Percentiles rank a stretch among this genome's conserved stretches.
These are phyloP conservation scores for Populus tremula DNA, from an alignment of 345 rosid species.

Conservation along the genomic window DNA sequence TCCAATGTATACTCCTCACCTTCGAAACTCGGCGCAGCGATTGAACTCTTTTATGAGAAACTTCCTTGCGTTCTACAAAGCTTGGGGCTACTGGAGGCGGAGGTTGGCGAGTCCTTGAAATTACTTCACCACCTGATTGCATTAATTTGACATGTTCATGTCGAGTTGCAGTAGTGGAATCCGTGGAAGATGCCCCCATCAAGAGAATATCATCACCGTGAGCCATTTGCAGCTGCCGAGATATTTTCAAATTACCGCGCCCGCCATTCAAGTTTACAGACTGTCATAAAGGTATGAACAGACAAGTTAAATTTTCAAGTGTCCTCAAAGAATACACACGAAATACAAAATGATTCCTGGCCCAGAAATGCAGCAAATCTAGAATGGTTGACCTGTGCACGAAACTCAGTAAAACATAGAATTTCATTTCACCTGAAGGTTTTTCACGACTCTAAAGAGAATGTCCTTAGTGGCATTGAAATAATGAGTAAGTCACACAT, in stretches of 20 bases:
- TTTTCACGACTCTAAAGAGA: background rate
- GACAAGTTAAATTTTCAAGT: background rate
- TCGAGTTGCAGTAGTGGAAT: background rate
- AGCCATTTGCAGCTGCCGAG: background rate
- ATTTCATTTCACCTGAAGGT: background rate
- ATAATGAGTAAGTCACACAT: background rate
- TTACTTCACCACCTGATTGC: background rate
- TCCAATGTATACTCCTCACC: slow-evolving; percentile 6
- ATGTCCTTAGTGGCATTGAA: background rate
- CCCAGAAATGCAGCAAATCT: slow-evolving; percentile 11
- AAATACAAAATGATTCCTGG: background rate
- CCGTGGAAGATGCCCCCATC: background rate
- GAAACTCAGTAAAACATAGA: background rate
- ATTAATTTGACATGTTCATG: background rate
- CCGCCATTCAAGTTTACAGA: background rate
- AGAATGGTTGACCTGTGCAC: background rate
- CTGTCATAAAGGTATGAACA: background rate
- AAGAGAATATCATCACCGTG: background rate
- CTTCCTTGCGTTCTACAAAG: background rate
- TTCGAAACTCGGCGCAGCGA: background rate
- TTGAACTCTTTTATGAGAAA: background rate
- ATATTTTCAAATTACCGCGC: background rate
- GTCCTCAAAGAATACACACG: background rate
- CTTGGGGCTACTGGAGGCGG: background rate
- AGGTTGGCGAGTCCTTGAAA: background rate